A percentile compares a stretch with the other conserved stretches of the same genome.
Conservation (phyloP, 192 early-diverging fungal species). For the Coemansia sp. region DNA sequence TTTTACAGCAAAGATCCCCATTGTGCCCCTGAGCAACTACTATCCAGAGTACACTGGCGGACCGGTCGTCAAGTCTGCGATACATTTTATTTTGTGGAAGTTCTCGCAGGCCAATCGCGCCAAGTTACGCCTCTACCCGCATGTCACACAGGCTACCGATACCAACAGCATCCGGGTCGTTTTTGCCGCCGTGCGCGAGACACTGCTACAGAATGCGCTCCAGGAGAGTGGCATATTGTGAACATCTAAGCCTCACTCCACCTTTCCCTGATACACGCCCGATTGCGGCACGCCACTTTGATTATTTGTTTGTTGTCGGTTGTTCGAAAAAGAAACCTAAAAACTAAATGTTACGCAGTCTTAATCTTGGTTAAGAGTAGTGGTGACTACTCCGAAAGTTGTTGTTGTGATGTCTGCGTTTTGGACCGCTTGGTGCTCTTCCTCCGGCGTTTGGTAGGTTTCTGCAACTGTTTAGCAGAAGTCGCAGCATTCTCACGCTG, state of each 20-base stretch:
- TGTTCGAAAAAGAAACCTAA: neutral
- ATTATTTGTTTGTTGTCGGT: conserved; percentile 5
- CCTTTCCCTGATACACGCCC: neutral
- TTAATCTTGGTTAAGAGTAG: too few species aligned
- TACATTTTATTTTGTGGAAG: conserved; percentile 84
- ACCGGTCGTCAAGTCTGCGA: conserved; percentile 75
- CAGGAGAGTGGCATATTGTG: conserved; percentile 75
- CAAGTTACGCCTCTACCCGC: conserved; percentile 78
- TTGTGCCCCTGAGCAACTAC: conserved; percentile 74
- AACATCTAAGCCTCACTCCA: neutral
- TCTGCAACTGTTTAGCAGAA: too few species aligned
- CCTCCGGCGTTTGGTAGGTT: too few species aligned
- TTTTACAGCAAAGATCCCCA: conserved; percentile 75
- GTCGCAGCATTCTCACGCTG: too few species aligned
- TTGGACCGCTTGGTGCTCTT: too few species aligned
- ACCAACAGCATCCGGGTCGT: conserved; percentile 86
- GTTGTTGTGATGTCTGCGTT: too few species aligned
- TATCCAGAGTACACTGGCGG: conserved; percentile 87
- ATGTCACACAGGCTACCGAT: conserved; percentile 89
- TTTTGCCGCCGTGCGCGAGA: conserved; percentile 92
- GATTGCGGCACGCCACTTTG: conserved; percentile 1
- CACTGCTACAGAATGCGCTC: conserved; percentile 82
- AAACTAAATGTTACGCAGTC: too few species aligned
- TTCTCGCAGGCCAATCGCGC: conserved; percentile 85
- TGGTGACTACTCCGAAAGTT: too few species aligned